A percentile compares a stretch with the other conserved stretches of the same genome.
Evolutionary conservation across 179 eudicot genomes (phyloP).

Genomic region (Gypsophila paniculata): DNA sequence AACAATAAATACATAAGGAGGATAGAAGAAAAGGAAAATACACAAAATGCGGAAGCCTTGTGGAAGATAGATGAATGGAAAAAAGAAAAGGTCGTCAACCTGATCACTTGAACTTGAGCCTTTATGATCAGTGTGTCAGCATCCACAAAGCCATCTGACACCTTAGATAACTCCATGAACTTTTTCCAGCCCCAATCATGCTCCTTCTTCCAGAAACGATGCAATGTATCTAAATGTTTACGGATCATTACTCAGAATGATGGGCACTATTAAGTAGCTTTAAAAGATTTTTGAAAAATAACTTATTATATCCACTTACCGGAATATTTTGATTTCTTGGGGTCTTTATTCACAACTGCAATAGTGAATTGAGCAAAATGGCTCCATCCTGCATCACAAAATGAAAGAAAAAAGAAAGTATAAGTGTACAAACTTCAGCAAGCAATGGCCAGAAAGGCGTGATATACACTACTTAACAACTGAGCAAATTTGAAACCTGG

Average conservation of each 20-base stretch:
- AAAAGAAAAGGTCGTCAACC: conserved; percentile 37
- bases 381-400: conserved; percentile 69
- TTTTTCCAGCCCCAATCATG: conserved; percentile 99
- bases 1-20: too few relatives aligned
- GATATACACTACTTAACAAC: neutral
- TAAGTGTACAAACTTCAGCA: neutral
- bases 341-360: conserved; percentile 88
- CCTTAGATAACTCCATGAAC: conserved; percentile 83
- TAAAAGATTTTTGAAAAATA: too few relatives aligned
- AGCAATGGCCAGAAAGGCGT: neutral
- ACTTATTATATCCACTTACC: conserved; percentile 41
- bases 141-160: conserved; percentile 84
- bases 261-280: too few relatives aligned
- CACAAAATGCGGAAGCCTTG: too few relatives aligned
- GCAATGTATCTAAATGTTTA: conserved; percentile 94
- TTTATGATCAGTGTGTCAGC: conserved; percentile 72
- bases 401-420: neutral
- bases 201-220: conserved; percentile 94
- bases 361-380: conserved; percentile 98
- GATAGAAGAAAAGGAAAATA: too few relatives aligned
- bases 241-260: too few relatives aligned
- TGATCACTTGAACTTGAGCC: conserved; percentile 96
- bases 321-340: conserved; percentile 78
- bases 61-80: neutral
- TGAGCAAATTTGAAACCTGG: conserved; percentile 53